Evolutionary conservation across 169 alveolate genomes (phyloP), one percentile per base, ranked within the genome.

Genomic region (Blepharisma undulans): DNA sequence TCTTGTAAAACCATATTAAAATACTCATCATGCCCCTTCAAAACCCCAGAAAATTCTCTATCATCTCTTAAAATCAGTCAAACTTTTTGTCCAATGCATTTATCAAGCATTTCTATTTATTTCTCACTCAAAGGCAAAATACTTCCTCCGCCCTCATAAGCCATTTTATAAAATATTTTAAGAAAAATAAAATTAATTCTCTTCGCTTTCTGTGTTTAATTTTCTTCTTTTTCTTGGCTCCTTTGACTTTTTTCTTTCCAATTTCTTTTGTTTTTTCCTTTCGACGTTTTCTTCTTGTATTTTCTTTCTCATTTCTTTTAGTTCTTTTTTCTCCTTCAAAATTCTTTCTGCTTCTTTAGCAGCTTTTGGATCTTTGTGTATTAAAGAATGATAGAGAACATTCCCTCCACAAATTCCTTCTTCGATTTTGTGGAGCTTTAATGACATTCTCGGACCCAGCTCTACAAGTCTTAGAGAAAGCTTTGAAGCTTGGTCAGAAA

Each of bases 361-460:
- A 94, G 94, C 92, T 92, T 93, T 82, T 89, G 90, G 66, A 84
- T 61, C 77, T 95, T 96, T 84, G 76, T 92, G 84, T 25, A 94
- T 90, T 48, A 91, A 79, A 22, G 95, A 81, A 88, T 96, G 98
- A 72, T 66, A 96, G 6, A 95, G 93, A 0, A 96, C 97, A 92
- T 96, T 96, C 27, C 98, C 98, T 82, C 92, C 79, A 77, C 95
- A 92, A 82, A 94, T 89, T 72, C 98, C 98, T 92, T 96, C 98
- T 93, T 96, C 96, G 19, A 96, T 95, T 89, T 96, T 96, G 61
- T 92, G 92, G 16, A 96, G 87, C 4, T 89, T 89, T 30, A 95
- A 78, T 86, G 92, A 92, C 80, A 96, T 34, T 81, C 98, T 86
- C 0, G 98, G 98, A 0, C 98, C 98, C 1, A 96, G 78, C 92